A percentile compares a stretch with the other conserved stretches of the same genome.
These are phyloP conservation scores for Phytophthora pini DNA, from an alignment of 352 stramenopile species.

Conservation along the genomic window DNA sequence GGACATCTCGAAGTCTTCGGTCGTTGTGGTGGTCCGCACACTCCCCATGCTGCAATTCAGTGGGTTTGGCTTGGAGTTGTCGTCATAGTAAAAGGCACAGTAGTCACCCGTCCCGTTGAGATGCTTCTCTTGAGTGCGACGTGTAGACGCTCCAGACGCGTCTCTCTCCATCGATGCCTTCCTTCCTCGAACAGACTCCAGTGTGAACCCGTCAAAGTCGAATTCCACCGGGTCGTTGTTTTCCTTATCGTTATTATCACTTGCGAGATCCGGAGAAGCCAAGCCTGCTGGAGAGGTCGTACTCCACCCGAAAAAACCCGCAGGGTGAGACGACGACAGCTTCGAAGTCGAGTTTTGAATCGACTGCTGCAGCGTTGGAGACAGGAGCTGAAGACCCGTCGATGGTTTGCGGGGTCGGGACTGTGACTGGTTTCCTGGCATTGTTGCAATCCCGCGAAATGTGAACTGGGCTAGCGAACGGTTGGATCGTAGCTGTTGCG, in stretches of 20 bases:
- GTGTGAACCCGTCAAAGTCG: slow-evolving; percentile 60
- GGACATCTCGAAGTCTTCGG: slow-evolving; percentile 50
- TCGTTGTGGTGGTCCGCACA: slow-evolving; percentile 31
- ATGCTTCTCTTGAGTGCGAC: too few species aligned
- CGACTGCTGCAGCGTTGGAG: slow-evolving; percentile 41
- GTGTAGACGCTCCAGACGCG: not conserved
- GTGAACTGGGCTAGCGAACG: slow-evolving; percentile 6
- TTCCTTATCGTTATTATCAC: slow-evolving; percentile 3
- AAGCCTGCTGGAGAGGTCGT: slow-evolving; percentile 9
- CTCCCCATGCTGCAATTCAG: slow-evolving; percentile 32
- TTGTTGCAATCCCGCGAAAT: slow-evolving; percentile 12
- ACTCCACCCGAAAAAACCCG: slow-evolving; percentile 30
- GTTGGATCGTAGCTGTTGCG: not conserved
- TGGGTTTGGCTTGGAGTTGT: slow-evolving; percentile 14
- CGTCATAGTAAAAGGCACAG: slow-evolving; percentile 32
- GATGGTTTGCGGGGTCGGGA: slow-evolving; percentile 1
- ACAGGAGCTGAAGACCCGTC: slow-evolving; percentile 43
- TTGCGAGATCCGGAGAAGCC: not conserved
- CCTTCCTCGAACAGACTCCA: slow-evolving; percentile 45
- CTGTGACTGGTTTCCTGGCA: slow-evolving; percentile 21
- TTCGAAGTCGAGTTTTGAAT: slow-evolving; percentile 23
- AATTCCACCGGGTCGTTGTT: slow-evolving; percentile 15
- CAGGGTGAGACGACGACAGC: slow-evolving; percentile 8
- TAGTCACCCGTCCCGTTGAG: slow-evolving; percentile 13
- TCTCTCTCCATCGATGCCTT: slow-evolving; percentile 5